Evolutionary conservation across 2,329 filamentous ascomycete genomes (phyloP).

Genomic region (Hypoxylon sp.): DNA sequence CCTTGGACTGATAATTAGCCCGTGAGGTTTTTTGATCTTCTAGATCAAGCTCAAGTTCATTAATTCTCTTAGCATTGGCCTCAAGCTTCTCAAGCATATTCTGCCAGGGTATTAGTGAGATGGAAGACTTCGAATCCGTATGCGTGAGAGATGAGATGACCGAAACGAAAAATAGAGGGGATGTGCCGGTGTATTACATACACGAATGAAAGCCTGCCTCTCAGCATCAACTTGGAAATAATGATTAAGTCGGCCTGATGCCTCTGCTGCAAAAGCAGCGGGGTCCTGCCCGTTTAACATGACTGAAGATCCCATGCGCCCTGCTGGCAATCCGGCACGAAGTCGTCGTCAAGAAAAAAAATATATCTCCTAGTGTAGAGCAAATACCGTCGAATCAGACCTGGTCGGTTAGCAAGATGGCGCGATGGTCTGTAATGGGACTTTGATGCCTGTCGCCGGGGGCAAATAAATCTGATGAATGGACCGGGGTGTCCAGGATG

Average conservation of each 20-base stretch:
- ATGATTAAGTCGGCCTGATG: conserved; percentile 47
- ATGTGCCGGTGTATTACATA: conserved; percentile 35
- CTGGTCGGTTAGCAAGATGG: not conserved
- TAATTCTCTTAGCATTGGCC: conserved; percentile 48
- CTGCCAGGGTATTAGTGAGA: conserved; percentile 43
- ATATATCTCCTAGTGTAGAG: not conserved
- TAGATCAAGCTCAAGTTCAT: conserved; percentile 51
- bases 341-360: not conserved
- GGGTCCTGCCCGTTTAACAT: conserved; percentile 48
- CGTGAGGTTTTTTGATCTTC: conserved; percentile 52
- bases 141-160: not conserved
- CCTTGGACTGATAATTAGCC: conserved; percentile 47
- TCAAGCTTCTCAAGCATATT: conserved; percentile 51
- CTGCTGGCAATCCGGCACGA: conserved; percentile 14
- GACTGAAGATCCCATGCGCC: conserved; percentile 39
- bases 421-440: not conserved
- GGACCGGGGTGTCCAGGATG: conserved; percentile 11
- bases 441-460: conserved; percentile 12
- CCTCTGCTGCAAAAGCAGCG: conserved; percentile 38
- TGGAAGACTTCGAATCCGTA: not conserved
- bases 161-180: not conserved
- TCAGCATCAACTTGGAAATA: conserved; percentile 52
- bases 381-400: not conserved
- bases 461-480: conserved; percentile 13
- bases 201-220: conserved; percentile 51